Percentiles rank a stretch among this genome's conserved stretches.
phyloP scores from a whole-genome alignment of 208 protist genomes.

The Leptomonas seymouri region DNA sequence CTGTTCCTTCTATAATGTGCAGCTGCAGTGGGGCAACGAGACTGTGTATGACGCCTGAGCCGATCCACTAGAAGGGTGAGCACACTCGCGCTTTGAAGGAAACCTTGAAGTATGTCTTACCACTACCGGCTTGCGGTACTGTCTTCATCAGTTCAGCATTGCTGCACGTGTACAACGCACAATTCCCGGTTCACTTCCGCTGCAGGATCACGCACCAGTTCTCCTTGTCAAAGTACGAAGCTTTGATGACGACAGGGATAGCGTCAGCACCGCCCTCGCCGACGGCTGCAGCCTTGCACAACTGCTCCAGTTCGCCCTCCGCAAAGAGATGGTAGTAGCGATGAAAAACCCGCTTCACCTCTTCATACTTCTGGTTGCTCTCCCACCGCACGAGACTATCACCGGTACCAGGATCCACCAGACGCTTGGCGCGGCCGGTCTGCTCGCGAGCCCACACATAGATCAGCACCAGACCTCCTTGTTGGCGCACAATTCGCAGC shows the following conservation, averaged over 20 bases:
- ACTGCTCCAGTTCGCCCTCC: slow-evolving; percentile 71
- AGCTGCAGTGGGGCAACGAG: too few relatives aligned
- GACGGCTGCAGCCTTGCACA: slow-evolving; percentile 46
- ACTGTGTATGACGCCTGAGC: too few relatives aligned
- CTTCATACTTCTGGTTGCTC: slow-evolving; percentile 57
- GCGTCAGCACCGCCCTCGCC: slow-evolving; percentile 7
- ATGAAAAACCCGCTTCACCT: slow-evolving; percentile 46
- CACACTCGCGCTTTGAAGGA: too few relatives aligned
- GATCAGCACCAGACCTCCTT: slow-evolving; percentile 69
- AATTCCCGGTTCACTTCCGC: slow-evolving; percentile 10
- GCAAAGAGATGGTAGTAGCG: slow-evolving; percentile 90
- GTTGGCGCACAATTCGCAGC: slow-evolving; percentile 65
- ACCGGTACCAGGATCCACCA: slow-evolving; percentile 46
- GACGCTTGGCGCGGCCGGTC: slow-evolving; percentile 18
- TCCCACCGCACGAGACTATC: slow-evolving; percentile 74
- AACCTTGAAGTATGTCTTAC: too few relatives aligned
- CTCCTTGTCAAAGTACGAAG: slow-evolving; percentile 88
- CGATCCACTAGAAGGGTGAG: too few relatives aligned
- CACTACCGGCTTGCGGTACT: too few relatives aligned
- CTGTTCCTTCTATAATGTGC: too few relatives aligned
- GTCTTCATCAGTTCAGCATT: too few relatives aligned
- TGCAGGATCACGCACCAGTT: slow-evolving; percentile 86
- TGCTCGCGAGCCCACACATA: slow-evolving; percentile 88
- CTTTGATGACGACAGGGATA: slow-evolving; percentile 15
- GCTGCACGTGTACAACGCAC: too few relatives aligned